Evolutionary conservation across 2,329 filamentous ascomycete species (phyloP).

Genomic region (Aspergillus fructus): DNA sequence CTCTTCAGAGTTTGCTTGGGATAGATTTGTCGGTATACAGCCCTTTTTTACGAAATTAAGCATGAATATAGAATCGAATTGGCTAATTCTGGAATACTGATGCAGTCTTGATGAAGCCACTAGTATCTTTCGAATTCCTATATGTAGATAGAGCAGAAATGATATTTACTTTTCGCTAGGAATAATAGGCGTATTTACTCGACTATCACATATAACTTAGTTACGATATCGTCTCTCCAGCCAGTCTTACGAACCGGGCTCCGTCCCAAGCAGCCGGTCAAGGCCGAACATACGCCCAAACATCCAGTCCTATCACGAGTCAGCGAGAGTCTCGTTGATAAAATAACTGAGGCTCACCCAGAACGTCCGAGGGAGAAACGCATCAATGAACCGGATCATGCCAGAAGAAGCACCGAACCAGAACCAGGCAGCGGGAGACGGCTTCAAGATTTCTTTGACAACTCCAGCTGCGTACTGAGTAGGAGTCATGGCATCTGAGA

Average conservation of each 20-base stretch:
- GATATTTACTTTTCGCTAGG: too few relatives aligned
- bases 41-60: too few relatives aligned
- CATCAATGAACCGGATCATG: neutral
- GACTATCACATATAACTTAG: too few relatives aligned
- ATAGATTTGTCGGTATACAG: too few relatives aligned
- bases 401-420: neutral
- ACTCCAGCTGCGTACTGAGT: neutral
- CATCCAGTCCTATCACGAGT: neutral
- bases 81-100: too few relatives aligned
- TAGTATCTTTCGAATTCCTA: too few relatives aligned
- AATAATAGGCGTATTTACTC: too few relatives aligned
- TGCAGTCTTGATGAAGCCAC: too few relatives aligned
- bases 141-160: too few relatives aligned
- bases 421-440: neutral
- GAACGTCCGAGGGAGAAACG: neutral
- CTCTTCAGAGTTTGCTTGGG: neutral
- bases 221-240: too few relatives aligned
- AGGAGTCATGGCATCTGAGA: neutral
- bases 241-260: too few relatives aligned
- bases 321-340: neutral
- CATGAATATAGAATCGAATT: too few relatives aligned
- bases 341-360: neutral
- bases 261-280: neutral
- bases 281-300: neutral
- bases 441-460: neutral